A percentile compares a stretch with the other conserved stretches of the same genome.
phyloP scores from a whole-genome alignment of 257 asterid genomes.

The Cruciata laevipes region DNA sequence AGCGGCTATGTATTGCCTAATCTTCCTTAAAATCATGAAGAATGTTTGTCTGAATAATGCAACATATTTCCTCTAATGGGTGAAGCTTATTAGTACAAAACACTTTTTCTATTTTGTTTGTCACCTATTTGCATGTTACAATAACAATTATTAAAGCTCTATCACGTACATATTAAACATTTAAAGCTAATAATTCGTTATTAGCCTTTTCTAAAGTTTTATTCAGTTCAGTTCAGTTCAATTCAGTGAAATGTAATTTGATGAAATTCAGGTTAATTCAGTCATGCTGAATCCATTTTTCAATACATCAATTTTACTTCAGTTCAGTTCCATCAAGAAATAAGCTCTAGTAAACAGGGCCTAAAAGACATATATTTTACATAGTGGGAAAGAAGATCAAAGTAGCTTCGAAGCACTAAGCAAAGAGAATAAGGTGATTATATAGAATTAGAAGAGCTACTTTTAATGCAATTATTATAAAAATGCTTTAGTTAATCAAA shows the following conservation, averaged over 20 bases:
- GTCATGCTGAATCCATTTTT: too few relatives aligned
- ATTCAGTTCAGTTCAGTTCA: too few relatives aligned
- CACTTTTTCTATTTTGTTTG: not conserved
- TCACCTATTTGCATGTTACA: not conserved
- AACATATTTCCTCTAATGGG: not conserved
- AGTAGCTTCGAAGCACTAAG: not conserved
- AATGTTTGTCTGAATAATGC: not conserved
- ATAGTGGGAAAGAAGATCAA: not conserved
- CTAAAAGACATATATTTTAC: too few relatives aligned
- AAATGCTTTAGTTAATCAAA: not conserved
- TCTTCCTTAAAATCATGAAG: not conserved
- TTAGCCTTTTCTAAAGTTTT: too few relatives aligned
- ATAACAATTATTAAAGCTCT: not conserved
- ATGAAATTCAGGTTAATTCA: too few relatives aligned
- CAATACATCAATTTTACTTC: too few relatives aligned
- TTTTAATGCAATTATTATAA: too few relatives aligned
- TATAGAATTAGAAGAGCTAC: not conserved
- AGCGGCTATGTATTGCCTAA: not conserved
- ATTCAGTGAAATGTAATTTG: too few relatives aligned
- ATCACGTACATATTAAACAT: too few relatives aligned
- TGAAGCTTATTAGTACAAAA: not conserved
- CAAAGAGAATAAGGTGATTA: not conserved
- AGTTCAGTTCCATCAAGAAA: too few relatives aligned
- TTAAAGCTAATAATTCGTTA: too few relatives aligned
- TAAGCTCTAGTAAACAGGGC: too few relatives aligned